Base-by-base conservation (phyloP, 176 grass and related monocot genomes). In the Triticum monococcum region DNA sequence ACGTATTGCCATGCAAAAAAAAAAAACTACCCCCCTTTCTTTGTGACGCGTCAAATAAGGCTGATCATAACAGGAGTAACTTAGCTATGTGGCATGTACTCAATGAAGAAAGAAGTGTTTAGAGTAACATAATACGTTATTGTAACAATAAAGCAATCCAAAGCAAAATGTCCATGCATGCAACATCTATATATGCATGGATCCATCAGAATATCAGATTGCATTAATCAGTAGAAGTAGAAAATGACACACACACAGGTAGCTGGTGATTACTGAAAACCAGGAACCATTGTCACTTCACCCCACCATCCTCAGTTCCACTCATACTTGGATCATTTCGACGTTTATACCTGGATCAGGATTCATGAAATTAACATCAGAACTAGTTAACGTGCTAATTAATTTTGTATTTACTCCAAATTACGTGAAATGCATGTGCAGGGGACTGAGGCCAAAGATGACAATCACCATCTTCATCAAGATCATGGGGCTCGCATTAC, bases 401-500 rank as follows among this genome's bases (percentile, higher is more conserved):
- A 8, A 7, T 1, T 45, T 32, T 45, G 3, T 45, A 14, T 28
- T 43, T 79, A 36, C 35, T 43, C 77, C 20, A 80, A 54, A 36
- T 12, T 40, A 13, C 45, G 69, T 14, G 68, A 41, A 33, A 50
- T 50, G 46, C 46, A 50, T 16, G 46, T 6, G 46, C 46, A 50
- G 46, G 46, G 13, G 13, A 50, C 4, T 50, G 46, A 50, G 46
- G 46, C 46, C 46, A 50, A 50, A 50, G 46, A 50, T 50, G 46
- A 50, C 46, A 50, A 13, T 50, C 46, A 50, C 46, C 13, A 50
- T 50, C 46, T 50, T 50, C 46, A 50, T 50, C 92, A 94, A 97
- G 80, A 93, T 94, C 24, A 92, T 87, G 67, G 92, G 68, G 20
- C 87, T 91, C 48, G 79, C 90, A 54, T 2, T 93, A 0, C 79